These are phyloP conservation scores for Pyrus pyrifolia DNA, from an alignment of 306 rosid species.

Conservation along the genomic window DNA sequence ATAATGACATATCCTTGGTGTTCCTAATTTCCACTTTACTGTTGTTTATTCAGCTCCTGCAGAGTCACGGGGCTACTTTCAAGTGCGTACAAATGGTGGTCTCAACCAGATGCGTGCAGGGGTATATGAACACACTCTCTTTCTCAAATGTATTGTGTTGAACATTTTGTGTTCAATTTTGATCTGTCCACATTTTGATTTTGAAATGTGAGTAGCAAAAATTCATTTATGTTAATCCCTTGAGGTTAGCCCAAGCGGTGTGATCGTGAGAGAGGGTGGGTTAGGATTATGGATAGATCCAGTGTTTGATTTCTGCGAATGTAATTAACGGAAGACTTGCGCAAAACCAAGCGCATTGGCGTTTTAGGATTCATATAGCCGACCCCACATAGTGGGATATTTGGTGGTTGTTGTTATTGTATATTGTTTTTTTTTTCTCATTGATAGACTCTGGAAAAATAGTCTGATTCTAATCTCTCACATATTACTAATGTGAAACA, in stretches of 20 bases:
- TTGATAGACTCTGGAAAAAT: background rate
- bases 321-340: background rate
- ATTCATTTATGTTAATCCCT: background rate
- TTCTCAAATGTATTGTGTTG: background rate
- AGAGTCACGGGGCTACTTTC: conserved; percentile 65
- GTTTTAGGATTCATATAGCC: too few relatives aligned
- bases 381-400: too few relatives aligned
- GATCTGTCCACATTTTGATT: background rate
- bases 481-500: background rate
- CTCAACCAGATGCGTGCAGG: conserved; percentile 98
- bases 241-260: background rate
- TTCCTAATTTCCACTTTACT: conserved; percentile 4
- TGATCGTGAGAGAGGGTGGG: background rate
- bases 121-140: conserved; percentile 39
- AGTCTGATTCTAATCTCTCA: background rate
- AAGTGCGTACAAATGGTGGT: conserved; percentile 88
- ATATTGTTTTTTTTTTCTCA: background rate
- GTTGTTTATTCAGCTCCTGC: conserved; percentile 52
- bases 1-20: background rate
- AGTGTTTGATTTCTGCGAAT: background rate
- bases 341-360: too few relatives aligned
- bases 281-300: background rate
- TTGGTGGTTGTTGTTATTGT: too few relatives aligned
- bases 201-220: background rate
- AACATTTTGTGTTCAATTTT: background rate